Conservation (phyloP, 768 basidiomycete genomes). For the Gloeophyllum trabeum region DNA sequence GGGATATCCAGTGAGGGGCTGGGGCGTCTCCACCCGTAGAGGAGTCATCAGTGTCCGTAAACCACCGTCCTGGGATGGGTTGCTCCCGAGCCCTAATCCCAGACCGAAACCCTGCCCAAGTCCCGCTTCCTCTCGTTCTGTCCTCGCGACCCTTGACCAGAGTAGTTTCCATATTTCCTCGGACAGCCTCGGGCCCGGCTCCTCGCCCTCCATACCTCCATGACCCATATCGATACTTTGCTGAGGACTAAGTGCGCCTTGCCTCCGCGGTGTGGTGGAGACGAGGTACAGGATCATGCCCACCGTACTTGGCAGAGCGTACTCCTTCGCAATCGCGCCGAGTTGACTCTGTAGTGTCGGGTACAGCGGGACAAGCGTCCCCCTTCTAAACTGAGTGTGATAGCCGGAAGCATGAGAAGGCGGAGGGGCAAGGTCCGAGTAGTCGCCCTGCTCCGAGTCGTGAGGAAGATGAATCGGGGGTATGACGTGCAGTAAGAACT, state of each 20-base stretch:
- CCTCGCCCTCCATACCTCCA: conserved; percentile 26
- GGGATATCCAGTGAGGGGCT: conserved; percentile 20
- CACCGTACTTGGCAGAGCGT: conserved; percentile 76
- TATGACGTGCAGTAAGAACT: conserved; percentile 73
- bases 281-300: conserved; percentile 82
- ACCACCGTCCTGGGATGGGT: conserved; percentile 17
- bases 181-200: conserved; percentile 72
- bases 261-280: conserved; percentile 17
- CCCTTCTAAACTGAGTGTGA: conserved; percentile 69
- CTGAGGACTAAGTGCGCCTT: conserved; percentile 8
- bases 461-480: conserved; percentile 68
- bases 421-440: conserved; percentile 37
- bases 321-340: conserved; percentile 84
- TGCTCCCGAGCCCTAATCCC: conserved; percentile 12
- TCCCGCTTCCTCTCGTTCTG: conserved; percentile 36
- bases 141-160: conserved; percentile 63
- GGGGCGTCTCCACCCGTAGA: conserved; percentile 21
- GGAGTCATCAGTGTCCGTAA: conserved; percentile 40
- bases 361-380: conserved; percentile 79
- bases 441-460: conserved; percentile 30
- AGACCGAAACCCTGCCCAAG: conserved; percentile 33
- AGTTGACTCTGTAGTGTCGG: conserved; percentile 77
- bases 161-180: conserved; percentile 83
- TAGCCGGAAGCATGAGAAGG: conserved; percentile 60
- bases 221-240: conserved; percentile 7